Conservation (phyloP, 441 rosid genomes). For the Geranium incanum region DNA sequence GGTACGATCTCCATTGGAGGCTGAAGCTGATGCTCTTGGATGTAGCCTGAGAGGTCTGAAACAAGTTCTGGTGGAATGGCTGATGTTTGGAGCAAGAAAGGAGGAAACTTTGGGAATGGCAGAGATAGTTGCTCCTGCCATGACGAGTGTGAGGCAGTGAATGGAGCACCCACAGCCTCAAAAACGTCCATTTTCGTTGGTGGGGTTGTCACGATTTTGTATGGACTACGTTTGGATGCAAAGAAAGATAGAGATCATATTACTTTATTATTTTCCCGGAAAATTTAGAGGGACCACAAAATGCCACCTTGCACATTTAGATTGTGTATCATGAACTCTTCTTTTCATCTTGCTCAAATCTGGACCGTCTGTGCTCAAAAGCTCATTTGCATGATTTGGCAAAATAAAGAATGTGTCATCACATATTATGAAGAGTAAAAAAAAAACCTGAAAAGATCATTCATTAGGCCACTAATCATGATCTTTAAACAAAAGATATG, state of each 20-base stretch:
- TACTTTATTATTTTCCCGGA: background rate
- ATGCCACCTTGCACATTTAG: background rate
- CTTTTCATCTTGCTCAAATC: background rate
- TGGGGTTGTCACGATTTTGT: conserved; percentile 18
- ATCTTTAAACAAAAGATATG: too few species aligned
- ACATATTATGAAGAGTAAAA: background rate
- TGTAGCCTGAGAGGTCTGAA: conserved; percentile 12
- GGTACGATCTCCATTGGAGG: conserved; percentile 25
- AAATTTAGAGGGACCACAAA: background rate
- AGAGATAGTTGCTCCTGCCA: conserved; percentile 35
- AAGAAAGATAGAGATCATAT: background rate
- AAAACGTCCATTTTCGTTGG: conserved; percentile 18
- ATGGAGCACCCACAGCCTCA: background rate
- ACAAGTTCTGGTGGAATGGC: conserved; percentile 15
- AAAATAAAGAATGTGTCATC: background rate
- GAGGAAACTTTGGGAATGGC: conserved; percentile 24
- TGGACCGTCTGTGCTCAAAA: background rate
- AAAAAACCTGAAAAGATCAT: too few species aligned
- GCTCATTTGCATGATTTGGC: conserved; percentile 1
- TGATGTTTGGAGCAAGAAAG: conserved; percentile 16
- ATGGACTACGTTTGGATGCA: conserved; percentile 30
- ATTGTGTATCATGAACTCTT: background rate
- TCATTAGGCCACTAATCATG: background rate
- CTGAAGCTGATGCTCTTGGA: conserved; percentile 9
- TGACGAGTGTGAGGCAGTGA: conserved; percentile 27